phyloP scores from a whole-genome alignment of 1,284 basidiomycete genomes.

The Ceratobasidium sp. region DNA sequence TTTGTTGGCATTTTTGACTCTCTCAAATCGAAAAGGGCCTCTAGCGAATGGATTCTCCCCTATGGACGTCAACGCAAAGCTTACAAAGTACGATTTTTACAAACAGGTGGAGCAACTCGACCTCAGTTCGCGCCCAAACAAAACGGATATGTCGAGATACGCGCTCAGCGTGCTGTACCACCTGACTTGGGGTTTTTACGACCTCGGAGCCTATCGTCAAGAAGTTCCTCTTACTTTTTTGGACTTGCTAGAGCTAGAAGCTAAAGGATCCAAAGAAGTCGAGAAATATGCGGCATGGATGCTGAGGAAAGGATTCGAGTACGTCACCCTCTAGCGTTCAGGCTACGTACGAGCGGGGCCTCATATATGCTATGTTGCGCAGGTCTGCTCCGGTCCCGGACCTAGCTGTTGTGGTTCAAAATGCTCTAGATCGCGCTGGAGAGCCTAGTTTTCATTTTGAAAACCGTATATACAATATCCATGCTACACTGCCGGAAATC shows the following conservation, averaged over 20 bases:
- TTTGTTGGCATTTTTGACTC: constrained; percentile 18
- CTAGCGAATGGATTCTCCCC: constrained; percentile 28
- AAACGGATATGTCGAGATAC: constrained; percentile 3
- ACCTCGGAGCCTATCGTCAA: constrained; percentile 29
- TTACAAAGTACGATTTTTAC: not conserved
- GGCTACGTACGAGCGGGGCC: not conserved
- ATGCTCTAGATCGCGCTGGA: not conserved
- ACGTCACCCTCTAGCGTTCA: not conserved
- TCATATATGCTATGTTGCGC: not conserved
- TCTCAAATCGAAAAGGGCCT: constrained; percentile 18
- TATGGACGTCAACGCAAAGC: not conserved
- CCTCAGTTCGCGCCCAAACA: no score
- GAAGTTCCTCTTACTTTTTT: constrained; percentile 25
- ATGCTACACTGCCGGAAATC: not conserved
- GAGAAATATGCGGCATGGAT: constrained; percentile 40
- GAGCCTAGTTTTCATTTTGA: no score
- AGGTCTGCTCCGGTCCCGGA: constrained; percentile 17
- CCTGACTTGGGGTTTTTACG: constrained; percentile 17
- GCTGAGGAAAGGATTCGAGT: constrained; percentile 42
- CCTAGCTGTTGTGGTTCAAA: not conserved
- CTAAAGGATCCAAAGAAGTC: constrained; percentile 16
- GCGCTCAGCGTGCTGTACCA: constrained; percentile 4
- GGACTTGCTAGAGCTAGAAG: constrained; percentile 34
- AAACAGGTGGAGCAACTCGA: not conserved
- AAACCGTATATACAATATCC: not conserved